Conservation (phyloP, 306 rosid genomes). For the Medicago ruthenica region DNA sequence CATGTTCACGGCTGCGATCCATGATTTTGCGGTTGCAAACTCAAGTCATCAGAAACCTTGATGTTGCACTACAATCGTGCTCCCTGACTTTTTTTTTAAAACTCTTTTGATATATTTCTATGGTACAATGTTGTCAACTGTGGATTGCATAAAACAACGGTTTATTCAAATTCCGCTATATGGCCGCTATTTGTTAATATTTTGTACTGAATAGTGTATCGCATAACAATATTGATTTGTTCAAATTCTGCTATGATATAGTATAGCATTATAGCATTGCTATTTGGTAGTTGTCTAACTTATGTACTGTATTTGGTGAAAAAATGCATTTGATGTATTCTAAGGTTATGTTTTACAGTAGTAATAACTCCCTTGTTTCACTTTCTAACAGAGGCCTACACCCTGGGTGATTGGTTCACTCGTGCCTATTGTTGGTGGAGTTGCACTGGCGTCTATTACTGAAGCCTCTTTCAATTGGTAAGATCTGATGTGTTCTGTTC, state of each 20-base stretch:
- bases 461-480: slow-evolving; percentile 98
- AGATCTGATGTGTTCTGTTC: slow-evolving; percentile 30
- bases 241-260: not conserved
- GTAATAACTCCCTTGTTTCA: slow-evolving; percentile 18
- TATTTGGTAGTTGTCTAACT: not conserved
- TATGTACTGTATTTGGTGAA: not conserved
- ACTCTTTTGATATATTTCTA: not conserved
- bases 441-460: slow-evolving; percentile 83
- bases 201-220: not conserved
- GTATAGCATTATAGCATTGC: not conserved
- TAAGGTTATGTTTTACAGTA: slow-evolving; percentile 9
- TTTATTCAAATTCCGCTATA: not conserved
- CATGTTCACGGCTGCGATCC: not conserved
- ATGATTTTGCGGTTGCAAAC: not conserved
- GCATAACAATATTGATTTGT: too few species aligned
- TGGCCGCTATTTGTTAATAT: not conserved
- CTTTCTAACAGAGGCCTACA: slow-evolving; percentile 67
- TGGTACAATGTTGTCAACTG: not conserved
- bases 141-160: not conserved
- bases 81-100: not conserved
- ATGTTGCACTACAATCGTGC: not conserved
- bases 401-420: slow-evolving; percentile 85
- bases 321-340: slow-evolving; percentile 3
- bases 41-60: not conserved
- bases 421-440: slow-evolving; percentile 92